phyloP scores from a whole-genome alignment of 176 grass and related monocot genomes.

The Puccinellia tenuiflora region DNA sequence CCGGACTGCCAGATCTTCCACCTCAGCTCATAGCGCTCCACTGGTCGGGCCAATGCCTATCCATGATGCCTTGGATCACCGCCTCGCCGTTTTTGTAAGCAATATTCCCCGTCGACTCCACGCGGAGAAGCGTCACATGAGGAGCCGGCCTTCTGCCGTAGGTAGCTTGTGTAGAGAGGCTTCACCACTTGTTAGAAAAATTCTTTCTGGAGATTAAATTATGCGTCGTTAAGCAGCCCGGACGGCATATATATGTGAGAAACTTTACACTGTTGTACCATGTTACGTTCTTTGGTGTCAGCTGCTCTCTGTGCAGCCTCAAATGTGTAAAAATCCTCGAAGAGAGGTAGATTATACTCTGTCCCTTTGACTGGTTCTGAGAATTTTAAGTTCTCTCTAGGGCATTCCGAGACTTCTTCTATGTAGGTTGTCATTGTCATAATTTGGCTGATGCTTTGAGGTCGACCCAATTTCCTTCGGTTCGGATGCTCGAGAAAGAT shows the following conservation, averaged over 20 bases:
- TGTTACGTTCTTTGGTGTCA: constrained; percentile 1
- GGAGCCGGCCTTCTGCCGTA: constrained; percentile 24
- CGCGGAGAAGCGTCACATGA: neutral
- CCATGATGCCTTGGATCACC: constrained; percentile 18
- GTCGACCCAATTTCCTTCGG: neutral
- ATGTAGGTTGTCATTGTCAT: constrained; percentile 6
- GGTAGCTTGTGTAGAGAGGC: constrained; percentile 36
- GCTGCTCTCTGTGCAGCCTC: neutral
- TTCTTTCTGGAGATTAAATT: constrained; percentile 32
- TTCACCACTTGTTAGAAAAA: constrained; percentile 39
- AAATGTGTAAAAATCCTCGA: constrained; percentile 14
- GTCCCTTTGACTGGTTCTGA: neutral
- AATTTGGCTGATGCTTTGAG: constrained; percentile 25
- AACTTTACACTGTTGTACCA: constrained; percentile 29
- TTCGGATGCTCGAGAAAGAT: neutral
- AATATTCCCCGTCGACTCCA: neutral
- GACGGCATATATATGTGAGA: constrained; percentile 25
- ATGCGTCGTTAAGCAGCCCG: constrained; percentile 6
- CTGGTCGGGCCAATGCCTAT: neutral
- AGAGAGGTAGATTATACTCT: neutral
- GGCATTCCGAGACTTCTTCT: neutral
- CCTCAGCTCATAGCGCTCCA: constrained; percentile 55
- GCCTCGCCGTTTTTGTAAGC: constrained; percentile 30
- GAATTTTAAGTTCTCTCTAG: neutral
- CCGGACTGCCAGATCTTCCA: constrained; percentile 90